phyloP scores from a whole-genome alignment of 345 rosid species.

The Eucalyptus urophylla region DNA sequence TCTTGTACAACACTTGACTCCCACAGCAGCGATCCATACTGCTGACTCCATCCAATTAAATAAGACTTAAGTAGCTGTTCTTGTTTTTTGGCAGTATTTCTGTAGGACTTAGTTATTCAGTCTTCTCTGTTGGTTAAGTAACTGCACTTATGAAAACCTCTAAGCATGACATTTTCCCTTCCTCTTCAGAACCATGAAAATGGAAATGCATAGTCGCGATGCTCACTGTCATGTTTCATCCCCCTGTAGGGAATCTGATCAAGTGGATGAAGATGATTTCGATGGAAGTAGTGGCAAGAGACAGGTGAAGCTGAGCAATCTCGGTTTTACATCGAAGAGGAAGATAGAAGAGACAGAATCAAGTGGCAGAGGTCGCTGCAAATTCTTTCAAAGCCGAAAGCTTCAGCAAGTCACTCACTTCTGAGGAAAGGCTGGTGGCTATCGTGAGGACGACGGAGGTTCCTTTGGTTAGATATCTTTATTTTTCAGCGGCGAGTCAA shows the following conservation, averaged over 20 bases:
- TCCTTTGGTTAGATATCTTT: background rate
- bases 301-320: conserved; percentile 57
- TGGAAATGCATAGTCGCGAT: background rate
- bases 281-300: conserved; percentile 33
- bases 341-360: conserved; percentile 71
- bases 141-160: background rate
- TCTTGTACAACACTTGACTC: background rate
- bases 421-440: conserved; percentile 7
- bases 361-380: conserved; percentile 82
- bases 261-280: conserved; percentile 39
- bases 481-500: background rate
- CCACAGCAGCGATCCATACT: background rate
- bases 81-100: background rate
- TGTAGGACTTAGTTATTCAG: background rate
- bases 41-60: background rate
- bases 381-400: conserved; percentile 68
- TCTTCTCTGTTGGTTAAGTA: background rate
- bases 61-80: background rate
- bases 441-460: background rate
- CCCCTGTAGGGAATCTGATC: conserved; percentile 55
- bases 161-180: background rate
- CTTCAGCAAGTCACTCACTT: conserved; percentile 65
- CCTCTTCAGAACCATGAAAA: background rate
- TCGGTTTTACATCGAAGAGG: conserved; percentile 58
- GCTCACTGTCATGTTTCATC: background rate